Conservation (phyloP, 1,139 yeast genomes). For the Kurtzmaniella natalensis region DNA sequence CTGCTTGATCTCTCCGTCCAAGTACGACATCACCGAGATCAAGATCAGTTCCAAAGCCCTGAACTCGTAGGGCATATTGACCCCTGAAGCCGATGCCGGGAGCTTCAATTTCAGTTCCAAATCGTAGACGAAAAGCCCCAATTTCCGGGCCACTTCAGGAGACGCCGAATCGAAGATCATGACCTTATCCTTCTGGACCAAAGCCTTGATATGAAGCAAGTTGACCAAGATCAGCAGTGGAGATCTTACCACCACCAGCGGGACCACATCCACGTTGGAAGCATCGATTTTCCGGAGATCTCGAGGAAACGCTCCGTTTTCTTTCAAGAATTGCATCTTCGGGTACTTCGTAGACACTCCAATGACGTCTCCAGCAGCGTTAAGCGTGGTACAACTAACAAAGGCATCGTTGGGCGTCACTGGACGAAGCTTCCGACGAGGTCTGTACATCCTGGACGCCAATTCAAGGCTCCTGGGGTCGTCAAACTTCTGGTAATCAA, state of each 20-base stretch:
- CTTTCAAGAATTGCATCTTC: conserved; percentile 67
- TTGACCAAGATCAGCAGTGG: conserved; percentile 72
- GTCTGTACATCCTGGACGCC: conserved; percentile 3
- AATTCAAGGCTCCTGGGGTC: conserved; percentile 3
- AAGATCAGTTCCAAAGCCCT: conserved; percentile 86
- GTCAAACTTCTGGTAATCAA: conserved; percentile 2
- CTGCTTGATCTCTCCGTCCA: conserved; percentile 80
- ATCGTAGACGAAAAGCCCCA: conserved; percentile 83
- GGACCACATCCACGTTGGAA: conserved; percentile 83
- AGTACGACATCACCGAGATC: conserved; percentile 74
- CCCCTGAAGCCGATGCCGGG: conserved; percentile 25
- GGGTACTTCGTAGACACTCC: conserved; percentile 77
- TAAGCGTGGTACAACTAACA: conserved; percentile 72
- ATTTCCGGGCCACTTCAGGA: conserved; percentile 49
- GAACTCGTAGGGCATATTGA: conserved; percentile 61
- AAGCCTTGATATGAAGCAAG: conserved; percentile 79
- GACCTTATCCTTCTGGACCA: conserved; percentile 75
- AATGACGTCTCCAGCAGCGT: conserved; percentile 63
- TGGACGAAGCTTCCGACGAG: conserved; percentile 27
- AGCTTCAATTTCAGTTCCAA: conserved; percentile 70
- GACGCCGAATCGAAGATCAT: conserved; percentile 76
- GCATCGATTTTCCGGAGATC: conserved; percentile 87
- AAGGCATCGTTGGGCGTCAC: conserved; percentile 54
- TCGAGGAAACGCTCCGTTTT: conserved; percentile 75
- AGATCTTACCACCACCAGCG: conserved; percentile 76